Evolutionary conservation across 2,329 filamentous ascomycete genomes (phyloP).

Genomic region (Hypoxylon sp.): DNA sequence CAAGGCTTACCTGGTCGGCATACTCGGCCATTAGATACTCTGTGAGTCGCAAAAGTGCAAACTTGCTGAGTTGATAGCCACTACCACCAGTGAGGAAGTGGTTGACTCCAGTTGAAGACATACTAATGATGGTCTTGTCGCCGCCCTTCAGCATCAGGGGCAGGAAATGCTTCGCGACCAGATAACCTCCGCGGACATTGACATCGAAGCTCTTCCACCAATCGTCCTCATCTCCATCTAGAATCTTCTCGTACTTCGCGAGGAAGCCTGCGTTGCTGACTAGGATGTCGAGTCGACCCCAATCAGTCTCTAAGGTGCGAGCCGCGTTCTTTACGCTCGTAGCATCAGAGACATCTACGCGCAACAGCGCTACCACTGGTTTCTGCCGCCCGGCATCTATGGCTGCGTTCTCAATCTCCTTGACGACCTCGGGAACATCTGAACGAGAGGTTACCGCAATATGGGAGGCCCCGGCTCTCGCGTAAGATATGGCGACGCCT

Average conservation of each 20-base stretch:
- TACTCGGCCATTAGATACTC: conserved; percentile 60
- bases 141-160: conserved; percentile 52
- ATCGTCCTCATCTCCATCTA: conserved; percentile 51
- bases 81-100: conserved; percentile 48
- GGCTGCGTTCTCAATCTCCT: conserved; percentile 49
- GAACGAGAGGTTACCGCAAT: conserved; percentile 65
- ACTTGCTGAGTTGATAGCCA: conserved; percentile 58
- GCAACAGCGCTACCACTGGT: conserved; percentile 54
- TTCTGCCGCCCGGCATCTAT: conserved; percentile 41
- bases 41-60: conserved; percentile 58
- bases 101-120: conserved; percentile 55
- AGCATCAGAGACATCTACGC: conserved; percentile 50
- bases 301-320: conserved; percentile 36
- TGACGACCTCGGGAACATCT: conserved; percentile 45
- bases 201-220: conserved; percentile 59
- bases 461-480: conserved; percentile 58
- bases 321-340: conserved; percentile 47
- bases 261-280: conserved; percentile 57
- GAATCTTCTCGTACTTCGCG: conserved; percentile 47
- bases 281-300: conserved; percentile 52
- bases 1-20: conserved; percentile 51
- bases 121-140: conserved; percentile 56
- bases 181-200: conserved; percentile 59
- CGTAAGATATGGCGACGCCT: conserved; percentile 63
- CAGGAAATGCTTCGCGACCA: conserved; percentile 58